These are phyloP conservation scores for Argentina anserina DNA, from an alignment of 306 rosid species.

Conservation along the genomic window DNA sequence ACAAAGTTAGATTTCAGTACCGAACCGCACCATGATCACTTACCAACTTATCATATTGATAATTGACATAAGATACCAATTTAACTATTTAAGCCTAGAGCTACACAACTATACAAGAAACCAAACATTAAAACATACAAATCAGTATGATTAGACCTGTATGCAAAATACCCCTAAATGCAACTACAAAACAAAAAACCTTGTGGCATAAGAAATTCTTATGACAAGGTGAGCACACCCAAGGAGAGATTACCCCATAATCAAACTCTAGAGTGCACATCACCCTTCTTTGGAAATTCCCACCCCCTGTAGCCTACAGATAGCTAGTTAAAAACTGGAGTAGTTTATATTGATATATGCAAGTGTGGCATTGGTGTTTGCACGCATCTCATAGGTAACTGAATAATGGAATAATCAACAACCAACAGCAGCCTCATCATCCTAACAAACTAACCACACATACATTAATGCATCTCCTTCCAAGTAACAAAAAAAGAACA, in stretches of 20 bases:
- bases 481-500: background rate
- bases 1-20: slow-evolving; percentile 5
- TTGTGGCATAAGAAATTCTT: too few relatives aligned
- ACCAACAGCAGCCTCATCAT: background rate
- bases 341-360: background rate
- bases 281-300: background rate
- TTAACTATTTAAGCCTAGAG: background rate
- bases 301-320: background rate
- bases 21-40: background rate
- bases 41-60: background rate
- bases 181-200: background rate
- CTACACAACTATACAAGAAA: background rate
- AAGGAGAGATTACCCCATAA: background rate
- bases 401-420: background rate
- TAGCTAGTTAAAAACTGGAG: background rate
- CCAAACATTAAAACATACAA: too few relatives aligned
- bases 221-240: background rate
- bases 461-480: background rate
- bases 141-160: background rate
- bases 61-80: background rate
- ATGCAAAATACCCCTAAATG: background rate
- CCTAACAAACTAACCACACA: background rate
- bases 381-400: background rate
- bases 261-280: background rate
- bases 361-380: background rate